Evolutionary conservation across 177 flowering plant species (phyloP).

Genomic region (Vitis hybrid): DNA sequence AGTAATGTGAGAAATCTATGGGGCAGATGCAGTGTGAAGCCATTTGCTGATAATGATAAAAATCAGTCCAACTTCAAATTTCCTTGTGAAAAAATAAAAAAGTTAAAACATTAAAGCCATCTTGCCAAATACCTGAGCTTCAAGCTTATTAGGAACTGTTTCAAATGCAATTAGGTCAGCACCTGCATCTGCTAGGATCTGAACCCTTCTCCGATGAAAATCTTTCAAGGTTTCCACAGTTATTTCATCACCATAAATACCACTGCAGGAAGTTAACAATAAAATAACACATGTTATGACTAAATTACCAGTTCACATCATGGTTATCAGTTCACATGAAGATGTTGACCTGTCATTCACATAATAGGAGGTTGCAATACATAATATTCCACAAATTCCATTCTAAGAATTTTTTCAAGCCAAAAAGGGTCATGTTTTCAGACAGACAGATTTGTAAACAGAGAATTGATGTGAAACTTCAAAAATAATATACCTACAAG

Average conservation of each 20-base stretch:
- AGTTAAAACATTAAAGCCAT: background rate
- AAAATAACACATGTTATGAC: background rate
- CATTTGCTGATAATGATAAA: background rate
- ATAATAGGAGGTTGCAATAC: background rate
- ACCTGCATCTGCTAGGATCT: constrained; percentile 63
- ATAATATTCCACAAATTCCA: background rate
- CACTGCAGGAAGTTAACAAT: constrained; percentile 35
- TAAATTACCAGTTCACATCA: background rate
- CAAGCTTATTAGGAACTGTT: constrained; percentile 71
- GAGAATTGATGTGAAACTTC: background rate
- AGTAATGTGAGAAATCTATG: background rate
- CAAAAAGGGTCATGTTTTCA: background rate
- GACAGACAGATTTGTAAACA: background rate
- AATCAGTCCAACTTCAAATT: background rate
- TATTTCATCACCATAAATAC: constrained; percentile 59
- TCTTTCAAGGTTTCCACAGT: constrained; percentile 50
- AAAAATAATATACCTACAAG: background rate
- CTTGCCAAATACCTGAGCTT: constrained; percentile 55
- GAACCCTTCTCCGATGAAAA: constrained; percentile 72
- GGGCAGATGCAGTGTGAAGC: background rate
- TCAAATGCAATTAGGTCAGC: constrained; percentile 78
- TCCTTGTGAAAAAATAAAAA: background rate
- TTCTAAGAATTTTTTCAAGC: background rate
- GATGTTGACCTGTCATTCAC: background rate
- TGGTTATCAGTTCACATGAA: background rate